These are phyloP conservation scores for Hanseniaspora gamundiae DNA, from an alignment of 1,139 yeast species.

Conservation along the genomic window DNA sequence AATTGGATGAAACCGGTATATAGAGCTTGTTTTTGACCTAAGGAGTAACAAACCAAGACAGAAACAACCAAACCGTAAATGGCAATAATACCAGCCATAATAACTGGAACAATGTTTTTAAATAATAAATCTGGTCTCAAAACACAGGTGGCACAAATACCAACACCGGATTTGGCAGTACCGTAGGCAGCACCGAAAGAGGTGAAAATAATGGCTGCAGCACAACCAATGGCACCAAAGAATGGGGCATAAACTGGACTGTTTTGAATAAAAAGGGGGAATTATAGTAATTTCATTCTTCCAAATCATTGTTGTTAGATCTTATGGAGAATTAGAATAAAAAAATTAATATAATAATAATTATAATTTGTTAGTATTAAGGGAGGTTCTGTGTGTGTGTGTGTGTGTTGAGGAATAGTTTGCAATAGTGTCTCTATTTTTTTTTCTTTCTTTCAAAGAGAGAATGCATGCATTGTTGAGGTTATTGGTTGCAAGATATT, in stretches of 20 bases:
- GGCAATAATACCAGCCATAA: conserved; percentile 99
- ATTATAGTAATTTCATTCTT: conserved; percentile 1
- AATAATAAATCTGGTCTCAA: conserved; percentile 93
- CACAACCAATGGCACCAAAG: conserved; percentile 97
- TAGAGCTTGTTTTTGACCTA: conserved; percentile 82
- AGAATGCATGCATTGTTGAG: too few species aligned
- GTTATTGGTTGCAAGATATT: too few species aligned
- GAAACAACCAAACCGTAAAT: conserved; percentile 97
- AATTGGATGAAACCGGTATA: conserved; percentile 96
- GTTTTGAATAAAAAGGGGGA: conserved; percentile 4
- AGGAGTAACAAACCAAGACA: conserved; percentile 84
- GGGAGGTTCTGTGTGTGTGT: too few species aligned
- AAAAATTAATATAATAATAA: too few species aligned
- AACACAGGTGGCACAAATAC: conserved; percentile 97
- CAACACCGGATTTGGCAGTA: conserved; percentile 98
- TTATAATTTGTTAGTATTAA: too few species aligned
- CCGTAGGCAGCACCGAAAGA: conserved; percentile 99
- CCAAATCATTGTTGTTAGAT: neutral
- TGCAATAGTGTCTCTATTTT: too few species aligned
- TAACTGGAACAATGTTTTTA: conserved; percentile 85
- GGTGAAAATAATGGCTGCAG: conserved; percentile 97
- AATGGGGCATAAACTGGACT: conserved; percentile 49
- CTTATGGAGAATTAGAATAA: neutral
- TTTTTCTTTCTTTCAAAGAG: too few species aligned
- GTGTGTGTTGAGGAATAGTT: too few species aligned